Percentiles rank a stretch among this genome's conserved stretches.
Conservation (phyloP, 139 green algal genomes). For the Mychonastes homosphaera region DNA sequence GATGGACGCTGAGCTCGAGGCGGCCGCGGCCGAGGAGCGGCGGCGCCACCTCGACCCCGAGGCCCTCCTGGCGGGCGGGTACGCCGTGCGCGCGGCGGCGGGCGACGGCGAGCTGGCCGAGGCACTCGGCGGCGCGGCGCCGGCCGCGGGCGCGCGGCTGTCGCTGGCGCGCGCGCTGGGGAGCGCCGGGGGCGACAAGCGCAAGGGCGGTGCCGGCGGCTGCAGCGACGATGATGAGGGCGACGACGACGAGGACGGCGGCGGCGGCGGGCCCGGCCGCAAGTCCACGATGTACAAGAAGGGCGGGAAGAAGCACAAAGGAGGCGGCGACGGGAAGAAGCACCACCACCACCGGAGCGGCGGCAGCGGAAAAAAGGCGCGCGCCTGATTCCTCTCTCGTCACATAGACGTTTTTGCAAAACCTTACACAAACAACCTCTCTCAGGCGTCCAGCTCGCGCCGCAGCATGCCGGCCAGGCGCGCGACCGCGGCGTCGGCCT, state of each 20-base stretch:
- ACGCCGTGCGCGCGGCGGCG: not conserved
- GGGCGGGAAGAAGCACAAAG: constrained; percentile 7
- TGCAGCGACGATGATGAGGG: not conserved
- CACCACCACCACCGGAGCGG: too few species aligned
- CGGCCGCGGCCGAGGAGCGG: constrained; percentile 42
- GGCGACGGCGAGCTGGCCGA: constrained; percentile 43
- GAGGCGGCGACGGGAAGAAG: constrained; percentile 15
- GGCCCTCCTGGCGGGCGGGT: constrained; percentile 28
- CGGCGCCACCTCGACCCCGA: constrained; percentile 38
- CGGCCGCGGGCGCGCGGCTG: constrained; percentile 18
- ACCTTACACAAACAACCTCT: too few species aligned
- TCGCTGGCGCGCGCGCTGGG: too few species aligned
- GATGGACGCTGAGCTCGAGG: constrained; percentile 76
- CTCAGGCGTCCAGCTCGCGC: too few species aligned
- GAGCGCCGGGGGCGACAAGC: constrained; percentile 16
- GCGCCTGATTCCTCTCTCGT: too few species aligned
- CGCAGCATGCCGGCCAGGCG: too few species aligned
- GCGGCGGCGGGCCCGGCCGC: not conserved
- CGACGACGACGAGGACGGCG: not conserved
- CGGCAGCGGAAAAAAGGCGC: too few species aligned
- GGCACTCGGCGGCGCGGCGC: constrained; percentile 30
- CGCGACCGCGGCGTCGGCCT: too few species aligned
- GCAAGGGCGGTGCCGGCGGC: not conserved
- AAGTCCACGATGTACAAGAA: constrained; percentile 6
- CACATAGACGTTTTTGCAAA: too few species aligned